phyloP scores from a whole-genome alignment of 1,139 yeast genomes.

The Taiozyma onychis region DNA sequence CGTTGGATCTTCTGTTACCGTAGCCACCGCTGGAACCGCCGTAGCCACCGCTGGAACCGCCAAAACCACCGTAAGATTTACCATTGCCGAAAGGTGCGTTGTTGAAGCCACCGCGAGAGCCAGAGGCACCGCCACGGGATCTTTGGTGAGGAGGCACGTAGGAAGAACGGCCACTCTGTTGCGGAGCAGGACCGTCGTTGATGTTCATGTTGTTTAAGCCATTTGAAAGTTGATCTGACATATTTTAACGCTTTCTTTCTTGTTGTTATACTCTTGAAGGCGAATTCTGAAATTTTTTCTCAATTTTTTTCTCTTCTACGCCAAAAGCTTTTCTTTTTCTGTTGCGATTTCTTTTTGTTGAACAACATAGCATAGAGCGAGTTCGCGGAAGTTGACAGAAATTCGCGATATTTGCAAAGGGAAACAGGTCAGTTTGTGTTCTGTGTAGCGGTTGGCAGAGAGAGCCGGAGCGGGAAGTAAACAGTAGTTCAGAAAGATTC shows the following conservation, averaged over 20 bases:
- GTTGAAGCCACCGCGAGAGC: slow-evolving; percentile 16
- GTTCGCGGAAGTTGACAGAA: neutral
- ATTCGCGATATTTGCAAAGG: neutral
- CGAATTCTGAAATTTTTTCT: neutral
- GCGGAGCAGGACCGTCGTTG: slow-evolving; percentile 25
- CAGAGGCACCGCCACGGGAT: slow-evolving; percentile 22
- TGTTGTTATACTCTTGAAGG: neutral
- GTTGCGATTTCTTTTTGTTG: neutral
- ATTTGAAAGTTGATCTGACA: slow-evolving; percentile 29
- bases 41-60: slow-evolving; percentile 22
- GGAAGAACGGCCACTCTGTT: slow-evolving; percentile 24
- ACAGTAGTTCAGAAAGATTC: too few species aligned
- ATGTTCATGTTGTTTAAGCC: slow-evolving; percentile 39
- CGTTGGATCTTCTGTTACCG: slow-evolving; percentile 31
- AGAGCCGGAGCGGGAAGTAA: too few species aligned
- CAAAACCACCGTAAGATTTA: slow-evolving; percentile 22
- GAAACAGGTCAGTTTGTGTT: too few species aligned
- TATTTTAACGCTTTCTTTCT: slow-evolving; percentile 24
- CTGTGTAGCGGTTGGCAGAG: too few species aligned
- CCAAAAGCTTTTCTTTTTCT: neutral
- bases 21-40: slow-evolving; percentile 20
- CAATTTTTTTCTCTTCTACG: slow-evolving; percentile 1
- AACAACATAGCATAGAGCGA: neutral
- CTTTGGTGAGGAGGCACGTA: slow-evolving; percentile 75
- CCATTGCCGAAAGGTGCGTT: slow-evolving; percentile 23